Percentiles rank a stretch among this genome's conserved stretches.
Evolutionary conservation across 2,329 filamentous ascomycete genomes (phyloP).

Genomic region (Hymenoscyphus occultus): DNA sequence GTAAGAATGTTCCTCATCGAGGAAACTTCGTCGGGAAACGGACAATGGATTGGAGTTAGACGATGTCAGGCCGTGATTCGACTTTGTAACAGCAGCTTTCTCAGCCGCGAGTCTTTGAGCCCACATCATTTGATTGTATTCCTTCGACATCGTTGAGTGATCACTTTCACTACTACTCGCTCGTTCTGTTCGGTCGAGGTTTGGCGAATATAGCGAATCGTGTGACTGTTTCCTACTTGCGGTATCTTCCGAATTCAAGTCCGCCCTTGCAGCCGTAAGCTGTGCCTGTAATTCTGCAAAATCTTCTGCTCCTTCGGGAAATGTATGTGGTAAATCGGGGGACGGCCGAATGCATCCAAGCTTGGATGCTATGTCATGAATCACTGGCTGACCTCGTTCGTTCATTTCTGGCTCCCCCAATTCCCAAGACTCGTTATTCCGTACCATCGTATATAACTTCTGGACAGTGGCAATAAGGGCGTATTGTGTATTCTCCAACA

Average conservation of each 20-base stretch:
- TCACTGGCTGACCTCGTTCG: constrained; percentile 59
- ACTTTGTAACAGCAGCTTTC: constrained; percentile 4
- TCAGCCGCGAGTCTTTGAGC: constrained; percentile 21
- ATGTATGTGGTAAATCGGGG: constrained; percentile 56
- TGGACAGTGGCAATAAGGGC: constrained; percentile 62
- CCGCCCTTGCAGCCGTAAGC: constrained; percentile 40
- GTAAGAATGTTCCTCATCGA: constrained; percentile 20
- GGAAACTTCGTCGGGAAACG: constrained; percentile 13
- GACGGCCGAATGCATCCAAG: constrained; percentile 63
- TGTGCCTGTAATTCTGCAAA: constrained; percentile 55
- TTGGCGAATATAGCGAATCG: constrained; percentile 26
- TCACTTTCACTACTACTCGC: constrained; percentile 33
- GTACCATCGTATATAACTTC: constrained; percentile 63
- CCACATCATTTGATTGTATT: constrained; percentile 28
- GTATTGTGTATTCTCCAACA: constrained; percentile 63
- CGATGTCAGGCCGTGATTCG: not conserved
- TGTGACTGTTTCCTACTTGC: constrained; percentile 23
- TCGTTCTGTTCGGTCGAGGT: constrained; percentile 25
- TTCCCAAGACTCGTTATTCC: constrained; percentile 56
- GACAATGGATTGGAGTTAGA: constrained; percentile 18
- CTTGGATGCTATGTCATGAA: constrained; percentile 63
- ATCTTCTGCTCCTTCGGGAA: constrained; percentile 60
- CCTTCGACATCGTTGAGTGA: constrained; percentile 28
- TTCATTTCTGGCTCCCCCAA: constrained; percentile 63
- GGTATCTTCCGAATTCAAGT: constrained; percentile 24